These are phyloP conservation scores for Pochonia chlamydosporia DNA, from an alignment of 2,329 filamentous ascomycete species.

Conservation along the genomic window DNA sequence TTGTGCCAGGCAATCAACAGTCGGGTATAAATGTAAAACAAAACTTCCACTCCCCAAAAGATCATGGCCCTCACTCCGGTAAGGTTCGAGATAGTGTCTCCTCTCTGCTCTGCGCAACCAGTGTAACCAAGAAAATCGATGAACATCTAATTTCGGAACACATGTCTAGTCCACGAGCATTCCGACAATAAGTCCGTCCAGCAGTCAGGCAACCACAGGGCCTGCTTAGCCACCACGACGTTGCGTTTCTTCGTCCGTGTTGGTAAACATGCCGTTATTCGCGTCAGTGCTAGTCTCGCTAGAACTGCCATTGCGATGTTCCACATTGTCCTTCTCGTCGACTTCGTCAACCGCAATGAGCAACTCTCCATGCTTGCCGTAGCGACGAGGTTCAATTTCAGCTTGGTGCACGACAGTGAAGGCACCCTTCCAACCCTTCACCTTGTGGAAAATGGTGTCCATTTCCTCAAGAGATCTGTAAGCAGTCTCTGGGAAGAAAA, in stretches of 20 bases:
- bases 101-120: too few relatives aligned
- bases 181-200: too few relatives aligned
- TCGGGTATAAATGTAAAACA: constrained; percentile 1
- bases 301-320: constrained; percentile 21
- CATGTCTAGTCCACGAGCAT: too few relatives aligned
- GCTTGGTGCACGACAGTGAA: constrained; percentile 32
- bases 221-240: constrained; percentile 9
- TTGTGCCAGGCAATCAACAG: not conserved
- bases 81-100: too few relatives aligned
- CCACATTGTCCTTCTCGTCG: constrained; percentile 28
- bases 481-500: constrained; percentile 61
- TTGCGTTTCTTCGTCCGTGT: constrained; percentile 28
- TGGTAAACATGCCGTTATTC: constrained; percentile 22
- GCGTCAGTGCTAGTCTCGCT: constrained; percentile 18
- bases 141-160: too few relatives aligned
- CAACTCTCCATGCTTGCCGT: constrained; percentile 54
- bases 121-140: too few relatives aligned
- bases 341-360: constrained; percentile 40
- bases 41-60: too few relatives aligned
- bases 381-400: constrained; percentile 45
- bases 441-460: constrained; percentile 58
- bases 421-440: constrained; percentile 33
- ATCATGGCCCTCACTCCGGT: too few relatives aligned
- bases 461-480: constrained; percentile 61
- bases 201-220: too few relatives aligned